Conservation (phyloP, 2,329 filamentous ascomycete species). For the Aspergillus uvarum region DNA sequence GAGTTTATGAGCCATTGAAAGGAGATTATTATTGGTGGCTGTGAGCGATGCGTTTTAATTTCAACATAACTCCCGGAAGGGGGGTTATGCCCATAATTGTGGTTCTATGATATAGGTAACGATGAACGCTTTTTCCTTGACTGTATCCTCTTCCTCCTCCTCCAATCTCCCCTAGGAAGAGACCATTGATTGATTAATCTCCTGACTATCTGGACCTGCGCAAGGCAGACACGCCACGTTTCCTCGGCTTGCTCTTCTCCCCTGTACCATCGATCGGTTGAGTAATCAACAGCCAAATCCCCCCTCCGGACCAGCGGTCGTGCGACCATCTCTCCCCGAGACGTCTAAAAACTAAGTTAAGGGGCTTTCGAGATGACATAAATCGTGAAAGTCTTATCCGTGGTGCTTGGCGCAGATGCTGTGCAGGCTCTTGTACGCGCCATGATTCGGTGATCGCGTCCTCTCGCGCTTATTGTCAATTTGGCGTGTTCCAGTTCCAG, state of each 20-base stretch:
- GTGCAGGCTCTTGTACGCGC: constrained; percentile 23
- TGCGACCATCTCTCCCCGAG: constrained; percentile 14
- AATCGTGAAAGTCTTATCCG: constrained; percentile 17
- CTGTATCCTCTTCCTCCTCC: background rate
- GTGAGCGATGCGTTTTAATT: background rate
- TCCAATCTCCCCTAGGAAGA: background rate
- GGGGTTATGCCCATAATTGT: background rate
- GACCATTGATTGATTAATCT: constrained; percentile 4
- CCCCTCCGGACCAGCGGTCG: constrained; percentile 19
- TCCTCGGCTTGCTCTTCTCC: background rate
- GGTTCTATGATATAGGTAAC: background rate
- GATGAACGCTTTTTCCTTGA: background rate
- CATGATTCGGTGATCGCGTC: constrained; percentile 30
- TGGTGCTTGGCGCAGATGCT: constrained; percentile 26
- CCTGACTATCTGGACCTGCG: constrained; percentile 1
- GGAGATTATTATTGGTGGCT: background rate
- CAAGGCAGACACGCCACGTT: constrained; percentile 11
- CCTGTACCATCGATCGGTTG: background rate
- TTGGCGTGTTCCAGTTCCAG: constrained; percentile 15
- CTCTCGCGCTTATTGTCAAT: constrained; percentile 30
- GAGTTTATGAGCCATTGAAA: constrained; percentile 3
- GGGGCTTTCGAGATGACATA: constrained; percentile 20
- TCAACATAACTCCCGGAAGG: background rate
- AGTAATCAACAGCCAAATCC: background rate
- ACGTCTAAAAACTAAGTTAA: constrained; percentile 2